Evolutionary conservation across 768 basidiomycete genomes (phyloP), one percentile per base, ranked within the genome.

Genomic region (Boletus eberwhitei): DNA sequence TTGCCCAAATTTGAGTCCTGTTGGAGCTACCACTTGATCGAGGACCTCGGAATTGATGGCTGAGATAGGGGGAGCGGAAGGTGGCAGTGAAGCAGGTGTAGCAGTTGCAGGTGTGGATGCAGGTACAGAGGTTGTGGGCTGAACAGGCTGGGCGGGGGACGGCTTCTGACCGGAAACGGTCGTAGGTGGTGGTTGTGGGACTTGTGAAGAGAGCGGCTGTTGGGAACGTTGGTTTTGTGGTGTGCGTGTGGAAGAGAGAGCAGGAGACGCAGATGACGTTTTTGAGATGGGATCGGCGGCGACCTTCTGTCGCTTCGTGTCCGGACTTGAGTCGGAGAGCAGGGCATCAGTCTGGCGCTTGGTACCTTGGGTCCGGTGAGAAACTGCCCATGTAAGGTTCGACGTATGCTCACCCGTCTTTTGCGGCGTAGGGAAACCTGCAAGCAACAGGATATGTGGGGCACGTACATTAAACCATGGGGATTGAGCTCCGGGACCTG

Each of bases 381-480:
- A 40, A 59, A 48, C 35, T 50, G 48, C 13, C 13, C 8, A 48
- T 39, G 35, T 37, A 42, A 3, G 36, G 24, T 8, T 16, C 5
- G 6, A 52, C 16, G 16, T 34, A 26, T 44, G n/a, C 77, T 65
- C 62, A 75, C 59, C 53, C 52, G 55, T 56, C 60, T 67, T 69
- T 62, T 55, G 67, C 32, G 72, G 59, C 0, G 58, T n/a, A 26
- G 83, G 67, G 52, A 81, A 80, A 7, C 83, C 79, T 35, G 77
- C 70, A 0, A 87, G 68, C 6, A 77, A 70, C 13, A 87, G 55
- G 5, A 65, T 58, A 63, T 85, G 80, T 0, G 73, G 68, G 1
- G 77, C 50, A 12, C 74, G 75, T 11, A 83, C 76, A 19, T 70
- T 56, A 64, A 87, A 88, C 83, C 85, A 88, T 4, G 83, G 80